Base-by-base conservation (phyloP, 768 basidiomycete genomes). In the Crucibulum laeve region DNA sequence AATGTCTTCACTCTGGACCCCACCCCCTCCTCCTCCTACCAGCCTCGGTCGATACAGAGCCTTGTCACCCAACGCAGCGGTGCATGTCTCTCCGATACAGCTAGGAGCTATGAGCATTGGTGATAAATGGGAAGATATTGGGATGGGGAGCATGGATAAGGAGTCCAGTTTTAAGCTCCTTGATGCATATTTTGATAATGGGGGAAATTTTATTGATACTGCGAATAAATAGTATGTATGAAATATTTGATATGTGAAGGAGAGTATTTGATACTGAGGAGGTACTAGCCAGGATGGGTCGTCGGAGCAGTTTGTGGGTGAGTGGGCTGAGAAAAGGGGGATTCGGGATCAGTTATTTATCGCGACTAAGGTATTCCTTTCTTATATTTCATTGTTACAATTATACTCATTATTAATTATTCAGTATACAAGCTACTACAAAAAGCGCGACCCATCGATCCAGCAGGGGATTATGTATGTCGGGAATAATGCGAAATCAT, bases 291-390 rank as follows among this genome's bases (percentile, higher is more conserved):
- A 81, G 48, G 69, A 77, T 42, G 77, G 74, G 46, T 54, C 67
- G 23, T 77, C 74, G 4, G 80, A 84, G 51, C 38, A 45, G 28
- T 70, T 70, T 49, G 63, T 76, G 19, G 75, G 75, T 4, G 74
- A 77, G 49, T 78, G 74, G 75, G 67, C 69, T 45, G 65, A 71
- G 46, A 46, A 57, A 25, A 58, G 73, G n/a, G 62, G 60, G 0
- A 69, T 67, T 36, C 61, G 76, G 13, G 71, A 76, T 45, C 69
- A 74, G 48, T 60, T 78, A n/a, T 68, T 76, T 40, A 63, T 76
- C 37, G 67, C 70, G 13, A 58, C 65, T 39, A 64, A 76, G 62
- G 66, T 70, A 45, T 15, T 47, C 33, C 2, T 24, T 14, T 8
- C 21, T 36, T 19, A n/a, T 22, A 10, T 18, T 18, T 15, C 24